phyloP scores from a whole-genome alignment of 306 rosid genomes.

The Pterocarpus santalinus region DNA sequence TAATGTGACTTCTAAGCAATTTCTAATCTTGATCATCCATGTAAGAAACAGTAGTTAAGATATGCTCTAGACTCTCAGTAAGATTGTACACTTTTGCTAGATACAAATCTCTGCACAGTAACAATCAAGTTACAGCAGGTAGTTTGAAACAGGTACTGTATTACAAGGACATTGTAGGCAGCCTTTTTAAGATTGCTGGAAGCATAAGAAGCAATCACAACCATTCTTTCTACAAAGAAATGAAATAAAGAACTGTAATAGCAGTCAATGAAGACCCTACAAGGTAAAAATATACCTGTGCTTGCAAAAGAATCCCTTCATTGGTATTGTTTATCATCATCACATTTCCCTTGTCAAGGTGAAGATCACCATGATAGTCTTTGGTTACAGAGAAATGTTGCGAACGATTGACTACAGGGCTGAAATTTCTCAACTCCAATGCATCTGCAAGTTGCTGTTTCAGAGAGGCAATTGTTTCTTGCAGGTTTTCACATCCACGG shows the following conservation, averaged over 20 bases:
- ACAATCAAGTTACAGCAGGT: too few relatives aligned
- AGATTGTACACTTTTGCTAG: too few relatives aligned
- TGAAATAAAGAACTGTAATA: conserved; percentile 31
- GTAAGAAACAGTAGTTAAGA: too few relatives aligned
- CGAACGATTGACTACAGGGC: conserved; percentile 52
- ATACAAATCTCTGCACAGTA: too few relatives aligned
- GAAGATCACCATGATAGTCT: conserved; percentile 49
- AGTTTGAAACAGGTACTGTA: too few relatives aligned
- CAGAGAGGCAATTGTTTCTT: conserved; percentile 75
- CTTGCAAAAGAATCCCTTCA: conserved; percentile 59
- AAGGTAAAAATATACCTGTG: conserved; percentile 64
- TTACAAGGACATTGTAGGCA: background rate
- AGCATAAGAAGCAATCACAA: background rate
- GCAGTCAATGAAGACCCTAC: conserved; percentile 25
- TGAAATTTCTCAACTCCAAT: conserved; percentile 59
- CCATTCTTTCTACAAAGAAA: conserved; percentile 19
- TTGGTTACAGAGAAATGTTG: conserved; percentile 50
- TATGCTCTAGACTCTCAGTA: too few relatives aligned
- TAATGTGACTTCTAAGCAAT: too few relatives aligned
- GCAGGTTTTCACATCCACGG: conserved; percentile 77
- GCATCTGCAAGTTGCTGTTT: conserved; percentile 85
- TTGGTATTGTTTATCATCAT: conserved; percentile 40
- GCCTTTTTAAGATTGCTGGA: conserved; percentile 2
- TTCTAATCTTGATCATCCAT: too few relatives aligned
- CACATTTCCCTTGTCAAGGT: conserved; percentile 51